Evolutionary conservation across 23 red algal genomes (phyloP), one percentile per base, ranked within the genome.

Genomic region (Agarophyton chilense): DNA sequence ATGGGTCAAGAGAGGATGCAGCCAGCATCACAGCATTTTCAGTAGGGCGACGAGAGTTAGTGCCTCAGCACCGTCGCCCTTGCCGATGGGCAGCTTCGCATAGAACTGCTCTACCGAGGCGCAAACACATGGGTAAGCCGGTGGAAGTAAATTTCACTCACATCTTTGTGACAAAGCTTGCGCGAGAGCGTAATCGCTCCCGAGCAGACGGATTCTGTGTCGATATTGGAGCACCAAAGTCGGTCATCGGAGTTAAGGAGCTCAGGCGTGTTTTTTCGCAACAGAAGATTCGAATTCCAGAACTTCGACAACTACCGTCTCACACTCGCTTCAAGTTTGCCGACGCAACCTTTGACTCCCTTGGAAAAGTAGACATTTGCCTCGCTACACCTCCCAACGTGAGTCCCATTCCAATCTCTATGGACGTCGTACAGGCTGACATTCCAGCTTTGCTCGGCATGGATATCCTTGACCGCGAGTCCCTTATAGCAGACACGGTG

Each of bases 391-490:
- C 70, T 43, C 24, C 32, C 41, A 70, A 46, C 36, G 46, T 90
- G 32, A 2, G 26, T 12, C 70, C 39, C 7, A 78, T 79, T 14
- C 22, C 32, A 8, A 53, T 79, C 26, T 24, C 19, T 6, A 52
- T 78, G 40, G 72, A 90, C 21, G 33, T 90, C 12, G 70, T 78
- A 11, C 17, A 0, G 18, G 73, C 71, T 21, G 71, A 90, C 41
- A 68, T 90, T 49, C 51, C 70, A 19, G 72, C 86, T 22, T 47
- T 90, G 41, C 68, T 78, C 40, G 58, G 72, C n/a, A 61, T 90
- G 50, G 71, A 90, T 53, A 40, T 78, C 11, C 52, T 90, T 0
- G 41, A 90, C 0, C 70, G 52, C 32, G 0, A 61, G 33, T 51
- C 32, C 18, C 19, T 90, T 44, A 79, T 65, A 44, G 70, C 72